Percentiles rank a stretch among this genome's conserved stretches.
Evolutionary conservation across 139 green algal species (phyloP).

Genomic region (Edaphochlamys debaryana): DNA sequence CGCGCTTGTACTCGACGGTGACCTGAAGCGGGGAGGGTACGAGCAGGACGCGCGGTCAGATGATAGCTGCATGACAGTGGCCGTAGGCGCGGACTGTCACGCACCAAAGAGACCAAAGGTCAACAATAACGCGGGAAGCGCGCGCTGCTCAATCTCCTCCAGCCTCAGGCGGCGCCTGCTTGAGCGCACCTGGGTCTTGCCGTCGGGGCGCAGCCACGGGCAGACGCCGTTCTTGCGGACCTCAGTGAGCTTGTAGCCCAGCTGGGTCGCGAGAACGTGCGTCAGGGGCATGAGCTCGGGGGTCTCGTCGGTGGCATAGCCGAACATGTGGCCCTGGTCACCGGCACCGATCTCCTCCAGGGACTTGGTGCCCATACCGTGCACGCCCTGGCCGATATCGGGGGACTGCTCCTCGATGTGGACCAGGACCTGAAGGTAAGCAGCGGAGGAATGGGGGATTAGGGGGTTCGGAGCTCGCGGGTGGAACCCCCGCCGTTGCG

Average conservation of each 20-base stretch:
- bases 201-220: conserved; percentile 96
- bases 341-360: conserved; percentile 98
- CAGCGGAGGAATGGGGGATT: too few relatives aligned
- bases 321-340: conserved; percentile 99
- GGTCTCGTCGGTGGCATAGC: conserved; percentile 99
- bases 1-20: conserved; percentile 98
- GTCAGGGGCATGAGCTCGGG: conserved; percentile 99
- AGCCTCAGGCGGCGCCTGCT: too few relatives aligned
- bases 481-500: too few relatives aligned
- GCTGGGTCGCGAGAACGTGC: conserved; percentile 96
- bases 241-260: conserved; percentile 92
- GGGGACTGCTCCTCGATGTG: conserved; percentile 99
- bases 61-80: too few relatives aligned
- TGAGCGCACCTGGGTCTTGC: conserved; percentile 97
- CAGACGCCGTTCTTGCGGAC: conserved; percentile 92
- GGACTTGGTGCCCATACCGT: conserved; percentile 99
- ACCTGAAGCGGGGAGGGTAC: conserved; percentile 67
- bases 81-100: too few relatives aligned
- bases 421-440: conserved; percentile 89
- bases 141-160: too few relatives aligned
- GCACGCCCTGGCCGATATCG: conserved; percentile 98
- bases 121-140: too few relatives aligned
- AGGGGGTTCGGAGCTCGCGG: too few relatives aligned
- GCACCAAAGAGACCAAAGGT: too few relatives aligned
- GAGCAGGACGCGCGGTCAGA: too few relatives aligned